These are phyloP conservation scores for Daldinia loculata DNA, from an alignment of 495 filamentous ascomycete species.

Conservation along the genomic window DNA sequence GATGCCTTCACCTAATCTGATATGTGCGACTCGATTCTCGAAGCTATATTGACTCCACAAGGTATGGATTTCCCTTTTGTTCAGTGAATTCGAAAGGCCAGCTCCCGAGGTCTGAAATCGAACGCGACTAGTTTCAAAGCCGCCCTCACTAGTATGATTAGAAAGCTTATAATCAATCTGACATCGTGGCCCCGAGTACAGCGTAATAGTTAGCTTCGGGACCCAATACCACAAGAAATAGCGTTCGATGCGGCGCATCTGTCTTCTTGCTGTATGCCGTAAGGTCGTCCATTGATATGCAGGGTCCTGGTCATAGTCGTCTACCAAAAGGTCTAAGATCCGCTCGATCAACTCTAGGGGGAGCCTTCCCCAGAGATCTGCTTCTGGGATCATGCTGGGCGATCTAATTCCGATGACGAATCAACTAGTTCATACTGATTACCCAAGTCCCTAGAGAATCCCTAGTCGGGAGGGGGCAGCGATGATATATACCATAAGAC, in stretches of 20 bases:
- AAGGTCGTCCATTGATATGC: constrained; percentile 39
- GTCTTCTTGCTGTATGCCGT: constrained; percentile 21
- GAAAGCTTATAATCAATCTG: constrained; percentile 36
- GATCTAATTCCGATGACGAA: constrained; percentile 13
- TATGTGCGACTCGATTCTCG: constrained; percentile 34
- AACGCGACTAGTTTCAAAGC: constrained; percentile 8
- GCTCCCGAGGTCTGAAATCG: constrained; percentile 24
- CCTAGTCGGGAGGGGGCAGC: constrained; percentile 2
- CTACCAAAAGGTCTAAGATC: constrained; percentile 35
- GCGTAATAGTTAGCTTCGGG: constrained; percentile 33
- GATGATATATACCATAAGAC: constrained; percentile 25
- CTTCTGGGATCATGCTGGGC: constrained; percentile 21
- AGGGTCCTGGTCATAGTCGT: constrained; percentile 36
- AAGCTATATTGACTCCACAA: constrained; percentile 36
- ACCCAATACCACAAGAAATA: constrained; percentile 30
- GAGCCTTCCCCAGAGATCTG: constrained; percentile 32
- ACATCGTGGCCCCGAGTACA: constrained; percentile 35
- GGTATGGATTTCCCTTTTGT: constrained; percentile 21
- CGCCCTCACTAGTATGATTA: not conserved
- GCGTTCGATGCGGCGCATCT: constrained; percentile 37
- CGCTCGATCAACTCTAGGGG: constrained; percentile 35
- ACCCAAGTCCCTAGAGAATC: constrained; percentile 2
- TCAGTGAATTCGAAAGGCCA: constrained; percentile 6
- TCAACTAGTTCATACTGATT: constrained; percentile 10
- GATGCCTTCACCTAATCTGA: constrained; percentile 32